Percentiles rank a stretch among this genome's conserved stretches.
Conservation (phyloP, 2,329 filamentous ascomycete species). For the Arthrobotrys conoides region DNA sequence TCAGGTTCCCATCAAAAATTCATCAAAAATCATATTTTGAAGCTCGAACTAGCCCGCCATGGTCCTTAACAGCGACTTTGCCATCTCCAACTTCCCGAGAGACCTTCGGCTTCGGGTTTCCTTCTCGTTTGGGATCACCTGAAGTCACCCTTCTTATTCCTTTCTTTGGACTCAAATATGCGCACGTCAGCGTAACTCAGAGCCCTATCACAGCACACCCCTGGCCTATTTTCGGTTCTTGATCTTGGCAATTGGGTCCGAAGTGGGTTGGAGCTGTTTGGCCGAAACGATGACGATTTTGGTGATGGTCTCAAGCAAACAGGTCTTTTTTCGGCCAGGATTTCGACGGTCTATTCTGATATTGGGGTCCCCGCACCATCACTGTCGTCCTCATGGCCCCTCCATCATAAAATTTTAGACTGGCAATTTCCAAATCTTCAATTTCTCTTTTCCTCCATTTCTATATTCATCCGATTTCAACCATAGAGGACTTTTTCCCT, state of each 20-base stretch:
- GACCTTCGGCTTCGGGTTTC: constrained; percentile 42
- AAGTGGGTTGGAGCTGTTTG: constrained; percentile 1
- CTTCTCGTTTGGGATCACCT: constrained; percentile 50
- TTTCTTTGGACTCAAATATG: constrained; percentile 53
- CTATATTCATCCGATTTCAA: constrained; percentile 2
- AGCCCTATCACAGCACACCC: constrained; percentile 20
- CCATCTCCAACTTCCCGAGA: constrained; percentile 10
- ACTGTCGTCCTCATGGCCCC: constrained; percentile 6
- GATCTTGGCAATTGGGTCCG: constrained; percentile 31
- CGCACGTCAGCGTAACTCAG: constrained; percentile 47
- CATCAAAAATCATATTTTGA: constrained; percentile 24
- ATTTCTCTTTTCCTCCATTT: constrained; percentile 4
- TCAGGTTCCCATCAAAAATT: constrained; percentile 22
- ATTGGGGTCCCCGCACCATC: constrained; percentile 31
- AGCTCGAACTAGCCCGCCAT: constrained; percentile 1
- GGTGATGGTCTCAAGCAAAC: constrained; percentile 45
- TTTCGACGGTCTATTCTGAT: constrained; percentile 17
- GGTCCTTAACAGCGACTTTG: constrained; percentile 23
- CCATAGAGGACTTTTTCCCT: not conserved
- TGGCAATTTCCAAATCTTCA: not conserved
- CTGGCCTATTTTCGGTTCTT: constrained; percentile 1
- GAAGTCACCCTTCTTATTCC: constrained; percentile 31
- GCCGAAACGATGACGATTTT: constrained; percentile 54
- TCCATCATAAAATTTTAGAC: constrained; percentile 3
- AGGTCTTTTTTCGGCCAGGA: constrained; percentile 11